phyloP scores from a whole-genome alignment of 768 basidiomycete species.

The Termitomyces sp. region DNA sequence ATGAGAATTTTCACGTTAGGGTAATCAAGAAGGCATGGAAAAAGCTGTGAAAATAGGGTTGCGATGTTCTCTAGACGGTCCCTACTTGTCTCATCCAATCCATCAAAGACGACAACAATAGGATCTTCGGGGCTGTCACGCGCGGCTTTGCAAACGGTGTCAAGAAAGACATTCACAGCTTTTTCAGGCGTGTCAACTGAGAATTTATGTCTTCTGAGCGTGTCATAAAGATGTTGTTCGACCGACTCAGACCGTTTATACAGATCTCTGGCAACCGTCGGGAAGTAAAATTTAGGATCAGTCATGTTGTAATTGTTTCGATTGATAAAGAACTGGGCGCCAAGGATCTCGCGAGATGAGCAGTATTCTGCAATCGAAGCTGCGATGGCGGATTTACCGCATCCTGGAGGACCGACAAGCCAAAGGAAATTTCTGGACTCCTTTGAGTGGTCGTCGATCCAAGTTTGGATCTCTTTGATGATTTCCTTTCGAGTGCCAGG shows the following conservation, averaged over 20 bases:
- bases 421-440: neutral
- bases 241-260: neutral
- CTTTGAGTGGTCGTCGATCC: neutral
- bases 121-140: neutral
- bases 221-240: conserved; percentile 2
- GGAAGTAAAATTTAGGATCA: neutral
- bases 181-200: conserved; percentile 1
- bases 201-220: neutral
- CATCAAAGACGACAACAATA: conserved; percentile 15
- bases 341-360: neutral
- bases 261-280: neutral
- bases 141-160: conserved; percentile 7
- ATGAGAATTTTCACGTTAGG: conserved; percentile 13
- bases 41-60: conserved; percentile 8
- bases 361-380: neutral
- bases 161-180: conserved; percentile 13
- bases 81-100: conserved; percentile 13
- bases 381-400: neutral
- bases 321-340: neutral
- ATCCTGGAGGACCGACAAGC: neutral
- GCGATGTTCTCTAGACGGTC: conserved; percentile 4
- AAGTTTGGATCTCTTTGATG: neutral
- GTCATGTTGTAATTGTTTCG: neutral
- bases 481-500: neutral
- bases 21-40: neutral